These are phyloP conservation scores for Rubroboletus pulcherrimus DNA, from an alignment of 768 basidiomycete genomes.

Conservation along the genomic window DNA sequence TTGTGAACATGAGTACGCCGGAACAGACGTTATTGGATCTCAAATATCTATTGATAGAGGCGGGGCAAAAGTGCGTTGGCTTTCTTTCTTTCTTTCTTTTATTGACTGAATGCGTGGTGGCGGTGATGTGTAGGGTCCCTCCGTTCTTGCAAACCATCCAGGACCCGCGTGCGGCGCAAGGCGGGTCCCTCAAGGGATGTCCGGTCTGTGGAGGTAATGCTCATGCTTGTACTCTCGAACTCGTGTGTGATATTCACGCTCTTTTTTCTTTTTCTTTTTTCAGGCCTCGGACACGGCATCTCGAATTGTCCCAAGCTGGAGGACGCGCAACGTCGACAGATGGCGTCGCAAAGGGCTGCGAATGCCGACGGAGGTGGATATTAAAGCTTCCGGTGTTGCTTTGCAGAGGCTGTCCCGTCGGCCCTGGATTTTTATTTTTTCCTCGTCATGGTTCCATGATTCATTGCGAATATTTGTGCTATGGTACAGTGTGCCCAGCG, in stretches of 20 bases:
- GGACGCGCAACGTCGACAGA: slow-evolving; percentile 84
- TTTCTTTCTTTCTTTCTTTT: not conserved
- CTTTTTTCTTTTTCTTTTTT: not conserved
- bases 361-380: slow-evolving; percentile 57
- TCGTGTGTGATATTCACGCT: not conserved
- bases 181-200: slow-evolving; percentile 80
- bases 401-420: not conserved
- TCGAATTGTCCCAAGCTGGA: slow-evolving; percentile 96
- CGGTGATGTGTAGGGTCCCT: slow-evolving; percentile 61
- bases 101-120: not conserved
- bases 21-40: slow-evolving; percentile 96
- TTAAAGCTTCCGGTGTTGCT: not conserved
- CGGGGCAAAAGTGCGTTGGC: slow-evolving; percentile 87
- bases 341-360: slow-evolving; percentile 77
- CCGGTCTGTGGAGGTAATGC: slow-evolving; percentile 87
- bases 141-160: slow-evolving; percentile 89
- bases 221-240: not conserved
- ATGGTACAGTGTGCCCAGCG: slow-evolving; percentile 6
- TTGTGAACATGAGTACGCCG: slow-evolving; percentile 96
- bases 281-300: slow-evolving; percentile 90
- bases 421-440: not conserved
- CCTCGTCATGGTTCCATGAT: not conserved
- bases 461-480: slow-evolving; percentile 2
- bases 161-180: slow-evolving; percentile 80
- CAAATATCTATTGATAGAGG: slow-evolving; percentile 95